Evolutionary conservation across 1,139 yeast genomes (phyloP).

Genomic region (Ogataea hybrid): DNA sequence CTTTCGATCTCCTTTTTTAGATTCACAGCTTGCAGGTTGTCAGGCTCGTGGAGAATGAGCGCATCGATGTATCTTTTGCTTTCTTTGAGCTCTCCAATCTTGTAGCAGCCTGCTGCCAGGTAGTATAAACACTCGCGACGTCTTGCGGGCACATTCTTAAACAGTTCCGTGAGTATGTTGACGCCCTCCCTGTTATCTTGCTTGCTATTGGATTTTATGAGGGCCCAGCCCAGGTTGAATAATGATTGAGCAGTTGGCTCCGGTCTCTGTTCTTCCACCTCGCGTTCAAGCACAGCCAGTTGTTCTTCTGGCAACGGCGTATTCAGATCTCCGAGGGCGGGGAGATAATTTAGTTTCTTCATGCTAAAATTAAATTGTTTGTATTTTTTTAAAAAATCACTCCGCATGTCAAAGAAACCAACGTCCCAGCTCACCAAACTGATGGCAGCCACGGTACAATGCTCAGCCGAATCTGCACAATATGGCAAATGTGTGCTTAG

Average conservation of each 20-base stretch:
- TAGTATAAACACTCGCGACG: conserved; percentile 90
- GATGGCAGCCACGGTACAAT: conserved; percentile 28
- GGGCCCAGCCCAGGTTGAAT: conserved; percentile 96
- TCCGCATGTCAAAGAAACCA: conserved; percentile 20
- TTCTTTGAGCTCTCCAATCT: conserved; percentile 81
- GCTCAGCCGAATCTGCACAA: conserved; percentile 28
- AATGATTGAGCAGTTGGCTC: conserved; percentile 76
- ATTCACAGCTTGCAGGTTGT: conserved; percentile 70
- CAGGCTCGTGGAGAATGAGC: conserved; percentile 75
- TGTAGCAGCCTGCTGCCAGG: conserved; percentile 82
- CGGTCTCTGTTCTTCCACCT: conserved; percentile 80
- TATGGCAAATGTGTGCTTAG: conserved; percentile 65
- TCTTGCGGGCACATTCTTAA: conserved; percentile 75
- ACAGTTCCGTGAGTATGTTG: conserved; percentile 68
- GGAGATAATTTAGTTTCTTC: conserved; percentile 28
- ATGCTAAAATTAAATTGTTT: conserved; percentile 8
- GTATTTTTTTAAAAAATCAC: not conserved
- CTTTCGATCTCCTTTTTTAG: conserved; percentile 79
- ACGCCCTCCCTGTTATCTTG: conserved; percentile 78
- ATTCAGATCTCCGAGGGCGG: conserved; percentile 28
- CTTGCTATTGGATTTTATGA: conserved; percentile 64
- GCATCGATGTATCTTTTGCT: conserved; percentile 86
- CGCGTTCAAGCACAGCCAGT: conserved; percentile 69
- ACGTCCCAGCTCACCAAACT: conserved; percentile 29
- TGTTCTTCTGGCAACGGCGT: conserved; percentile 75